Base-by-base conservation (phyloP, 768 basidiomycete species). In the Phallus indusiatus region DNA sequence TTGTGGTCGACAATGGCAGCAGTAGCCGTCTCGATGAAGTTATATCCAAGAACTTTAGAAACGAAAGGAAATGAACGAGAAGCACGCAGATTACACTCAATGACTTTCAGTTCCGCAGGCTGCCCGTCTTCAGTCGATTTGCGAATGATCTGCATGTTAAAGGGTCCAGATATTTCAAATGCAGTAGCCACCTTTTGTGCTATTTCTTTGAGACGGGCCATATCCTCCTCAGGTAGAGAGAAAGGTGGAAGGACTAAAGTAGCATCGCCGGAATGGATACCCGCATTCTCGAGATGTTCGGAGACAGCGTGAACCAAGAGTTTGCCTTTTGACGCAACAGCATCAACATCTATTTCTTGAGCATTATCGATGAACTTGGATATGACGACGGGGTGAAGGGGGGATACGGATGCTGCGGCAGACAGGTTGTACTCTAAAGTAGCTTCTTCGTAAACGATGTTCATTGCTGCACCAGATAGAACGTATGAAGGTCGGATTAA, bases 61-160 rank as follows among this genome's bases (percentile, higher is more conserved):
- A 99, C 96, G 75, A 99, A 99, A 63, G 95, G 94, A 88, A 98
- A 98, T 33, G 93, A 95, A 20, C 96, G 86, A 22, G 95, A 98
- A 16, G 96, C 96, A 60, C 96, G 90, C 35, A 98, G 77, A 73
- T 99, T 99, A 74, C 96, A 99, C 73, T 99, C 96, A 64, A 99
- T 99, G 64, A 98, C 96, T 77, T 95, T 98, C 64, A 98, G 83
- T 59, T 84, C 80, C 11, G 84, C 74, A 22, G 83, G 77, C 60
- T 83, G 78, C 3, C 72, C 74, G 16, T 71, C 69, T 21, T 77
- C 77, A 5, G 77, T 76, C 1, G 81, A 72, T 70, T 92, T 91
- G 69, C 89, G 84, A 75, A 99, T 98, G 71, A 99, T 83, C 72
- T 99, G 96, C 94, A 99, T 99, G 72, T 99, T 99, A 85, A 85